Conservation (phyloP, 495 filamentous ascomycete genomes). For the Podospora conica region DNA sequence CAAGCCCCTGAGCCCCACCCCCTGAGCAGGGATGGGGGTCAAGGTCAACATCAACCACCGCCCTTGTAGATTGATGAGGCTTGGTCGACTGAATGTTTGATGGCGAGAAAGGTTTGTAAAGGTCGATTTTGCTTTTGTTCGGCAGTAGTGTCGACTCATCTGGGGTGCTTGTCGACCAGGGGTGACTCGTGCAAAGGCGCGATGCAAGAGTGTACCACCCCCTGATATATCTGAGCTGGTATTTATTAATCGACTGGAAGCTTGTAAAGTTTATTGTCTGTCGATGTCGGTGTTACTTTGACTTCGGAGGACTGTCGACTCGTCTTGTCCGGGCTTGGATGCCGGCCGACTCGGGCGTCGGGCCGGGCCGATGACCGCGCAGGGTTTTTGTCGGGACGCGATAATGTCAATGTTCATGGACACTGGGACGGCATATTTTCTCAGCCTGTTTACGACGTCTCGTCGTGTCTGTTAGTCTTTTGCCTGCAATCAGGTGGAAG, state of each 20-base stretch:
- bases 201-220: neutral
- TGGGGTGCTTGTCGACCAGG: neutral
- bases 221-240: neutral
- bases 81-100: neutral
- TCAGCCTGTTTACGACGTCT: neutral
- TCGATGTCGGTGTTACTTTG: neutral
- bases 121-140: neutral
- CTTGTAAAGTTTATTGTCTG: neutral
- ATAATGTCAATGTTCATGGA: neutral
- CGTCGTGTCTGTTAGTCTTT: neutral
- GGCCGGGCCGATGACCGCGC: neutral
- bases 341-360: neutral
- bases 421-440: neutral
- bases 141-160: neutral
- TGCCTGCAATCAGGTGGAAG: neutral
- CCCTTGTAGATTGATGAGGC: neutral
- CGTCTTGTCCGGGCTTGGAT: neutral
- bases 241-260: neutral
- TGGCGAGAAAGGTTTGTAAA: neutral
- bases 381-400: neutral
- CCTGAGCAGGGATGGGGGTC: neutral
- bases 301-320: neutral
- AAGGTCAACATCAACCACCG: neutral
- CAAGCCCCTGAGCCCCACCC: neutral
- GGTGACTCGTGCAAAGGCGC: neutral